Base-by-base conservation (phyloP, 257 asterid genomes). In the Coffea eugenioides region DNA sequence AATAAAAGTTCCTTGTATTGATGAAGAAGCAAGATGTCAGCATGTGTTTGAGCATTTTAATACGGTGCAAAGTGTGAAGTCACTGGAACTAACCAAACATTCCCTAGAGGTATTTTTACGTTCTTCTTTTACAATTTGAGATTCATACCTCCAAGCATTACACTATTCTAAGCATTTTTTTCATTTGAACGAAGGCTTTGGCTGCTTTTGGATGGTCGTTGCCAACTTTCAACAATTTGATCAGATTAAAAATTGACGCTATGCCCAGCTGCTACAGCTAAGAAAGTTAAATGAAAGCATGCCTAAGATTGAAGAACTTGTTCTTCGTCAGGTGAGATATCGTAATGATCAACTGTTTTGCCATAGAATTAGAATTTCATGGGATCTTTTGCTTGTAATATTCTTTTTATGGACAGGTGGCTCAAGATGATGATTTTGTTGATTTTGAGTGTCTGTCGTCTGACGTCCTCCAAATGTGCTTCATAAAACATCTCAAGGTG, bases 221-320 rank as follows among this genome's bases (percentile, higher is more conserved):
- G 78, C 68, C 69, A 16, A 18, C 78, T 36, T 74, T 56, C 52
- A 74, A 56, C 15, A 36, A 36, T 49, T 59, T 56, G 68, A 54
- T 7, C 41, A 45, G 4, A 13, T 31, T 74, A 21, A 69, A 56
- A 20, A 18, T 74, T 15, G 52, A 34, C 54, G 1, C 3, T 49
- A 8, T 49, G 36, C 61, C 56, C 13, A 8, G 62, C 21, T 7
- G 61, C 31, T 16, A 27, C 8, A 27, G 34, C 36, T 52, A 27
- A 8, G 5, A 49, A 49, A 49, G 54, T 54, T 74, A 20, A 16
- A 34, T 16, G 10, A 74, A 16, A 54, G 34, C 18, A 39, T 4
- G 4, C 43, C 43, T 39, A 39, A 39, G 43, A 66, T 74, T 39
- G 34, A 73, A 54, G 67, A 31, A 10, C 77, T 73, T 54, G 31